Evolutionary conservation across 108 stramenopile species (phyloP).

Genomic region (Discostella stelligeroides): DNA sequence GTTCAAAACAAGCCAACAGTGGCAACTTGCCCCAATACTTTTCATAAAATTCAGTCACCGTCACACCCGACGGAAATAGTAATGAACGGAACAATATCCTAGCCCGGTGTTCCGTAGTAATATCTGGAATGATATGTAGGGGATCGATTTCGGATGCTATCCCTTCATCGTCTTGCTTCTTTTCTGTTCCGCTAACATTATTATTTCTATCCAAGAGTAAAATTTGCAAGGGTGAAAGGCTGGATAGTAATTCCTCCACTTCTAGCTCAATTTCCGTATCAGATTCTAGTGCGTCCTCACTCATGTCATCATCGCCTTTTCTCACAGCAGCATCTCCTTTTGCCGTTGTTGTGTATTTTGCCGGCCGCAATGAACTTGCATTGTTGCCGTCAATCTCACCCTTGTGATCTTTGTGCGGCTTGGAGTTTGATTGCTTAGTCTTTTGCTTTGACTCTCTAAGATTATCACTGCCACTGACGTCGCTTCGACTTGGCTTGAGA

Average conservation of each 20-base stretch:
- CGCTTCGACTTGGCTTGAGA: not conserved
- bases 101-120: slow-evolving; percentile 64
- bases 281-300: slow-evolving; percentile 14
- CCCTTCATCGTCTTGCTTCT: slow-evolving; percentile 13
- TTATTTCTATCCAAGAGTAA: slow-evolving; percentile 8
- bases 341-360: not conserved
- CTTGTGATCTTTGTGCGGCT: slow-evolving; percentile 16
- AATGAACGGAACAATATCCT: slow-evolving; percentile 67
- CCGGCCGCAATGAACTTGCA: not conserved
- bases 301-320: slow-evolving; percentile 14
- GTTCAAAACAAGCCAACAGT: slow-evolving; percentile 62
- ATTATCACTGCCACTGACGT: not conserved
- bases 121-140: slow-evolving; percentile 19
- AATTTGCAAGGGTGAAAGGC: slow-evolving; percentile 28
- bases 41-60: slow-evolving; percentile 69
- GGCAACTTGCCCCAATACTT: slow-evolving; percentile 88
- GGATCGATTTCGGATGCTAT: slow-evolving; percentile 35
- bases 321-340: slow-evolving; percentile 3
- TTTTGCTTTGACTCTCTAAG: not conserved
- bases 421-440: slow-evolving; percentile 20
- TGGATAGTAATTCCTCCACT: slow-evolving; percentile 16
- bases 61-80: slow-evolving; percentile 56
- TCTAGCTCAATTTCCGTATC: slow-evolving; percentile 16
- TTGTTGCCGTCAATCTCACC: slow-evolving; percentile 9
- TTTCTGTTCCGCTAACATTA: not conserved